phyloP scores from a whole-genome alignment of 352 stramenopile genomes.

The Globisporangium megalacanthum region DNA sequence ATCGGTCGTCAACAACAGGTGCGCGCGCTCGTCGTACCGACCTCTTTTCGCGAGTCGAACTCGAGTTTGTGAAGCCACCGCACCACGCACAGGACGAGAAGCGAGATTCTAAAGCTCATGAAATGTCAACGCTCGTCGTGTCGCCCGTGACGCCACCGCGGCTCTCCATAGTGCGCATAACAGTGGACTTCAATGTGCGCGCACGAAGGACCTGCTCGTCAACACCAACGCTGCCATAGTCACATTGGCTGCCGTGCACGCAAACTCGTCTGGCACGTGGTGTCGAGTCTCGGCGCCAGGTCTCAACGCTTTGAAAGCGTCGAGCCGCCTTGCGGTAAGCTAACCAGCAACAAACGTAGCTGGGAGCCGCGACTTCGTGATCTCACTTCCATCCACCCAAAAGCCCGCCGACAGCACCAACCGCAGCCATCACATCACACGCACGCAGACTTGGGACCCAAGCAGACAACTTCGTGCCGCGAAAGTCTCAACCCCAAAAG shows the following conservation, averaged over 20 bases:
- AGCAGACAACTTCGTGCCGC: no score
- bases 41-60: no score
- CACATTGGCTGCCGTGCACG: conserved; percentile 1
- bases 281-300: no score
- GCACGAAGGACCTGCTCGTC: no score
- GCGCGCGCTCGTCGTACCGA: not conserved
- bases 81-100: no score
- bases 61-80: no score
- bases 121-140: not conserved
- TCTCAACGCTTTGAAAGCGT: no score
- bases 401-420: not conserved
- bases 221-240: not conserved
- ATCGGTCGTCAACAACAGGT: conserved; percentile 2
- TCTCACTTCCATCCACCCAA: not conserved
- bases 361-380: not conserved
- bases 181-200: not conserved
- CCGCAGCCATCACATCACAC: no score
- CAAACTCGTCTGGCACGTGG: not conserved
- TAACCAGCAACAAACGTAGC: not conserved
- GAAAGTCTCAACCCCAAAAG: no score
- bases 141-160: not conserved
- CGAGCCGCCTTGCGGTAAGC: not conserved
- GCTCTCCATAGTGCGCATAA: no score
- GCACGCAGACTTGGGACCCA: no score
- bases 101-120: not conserved